Percentiles rank a stretch among this genome's conserved stretches.
Conservation (phyloP, 192 early-diverging fungal species). For the Backusella macrospora region DNA sequence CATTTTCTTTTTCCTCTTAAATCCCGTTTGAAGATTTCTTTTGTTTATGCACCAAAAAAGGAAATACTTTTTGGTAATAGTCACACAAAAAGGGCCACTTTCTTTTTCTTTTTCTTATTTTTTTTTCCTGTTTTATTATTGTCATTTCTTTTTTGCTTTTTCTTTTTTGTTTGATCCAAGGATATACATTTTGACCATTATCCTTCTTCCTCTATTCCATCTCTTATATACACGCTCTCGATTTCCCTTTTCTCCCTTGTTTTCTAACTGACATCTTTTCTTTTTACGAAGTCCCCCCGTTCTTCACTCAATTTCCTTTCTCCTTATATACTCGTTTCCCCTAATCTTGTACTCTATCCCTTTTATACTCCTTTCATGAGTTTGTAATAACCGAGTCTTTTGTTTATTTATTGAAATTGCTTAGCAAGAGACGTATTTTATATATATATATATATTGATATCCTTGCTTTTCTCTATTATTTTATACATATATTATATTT, state of each 20-base stretch:
- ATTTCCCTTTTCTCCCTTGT: background rate
- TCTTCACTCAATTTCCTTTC: background rate
- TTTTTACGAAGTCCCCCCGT: background rate
- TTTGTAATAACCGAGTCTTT: background rate
- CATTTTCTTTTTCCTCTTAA: background rate
- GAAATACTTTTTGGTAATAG: slow-evolving; percentile 2
- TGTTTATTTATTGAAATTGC: slow-evolving; percentile 5
- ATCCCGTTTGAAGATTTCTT: background rate
- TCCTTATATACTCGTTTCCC: slow-evolving; percentile 12
- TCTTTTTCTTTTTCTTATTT: slow-evolving; percentile 4
- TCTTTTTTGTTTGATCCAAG: background rate
- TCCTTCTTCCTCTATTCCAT: background rate
- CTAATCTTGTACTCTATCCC: slow-evolving; percentile 4
- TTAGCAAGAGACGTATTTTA: background rate
- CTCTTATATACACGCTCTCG: background rate
- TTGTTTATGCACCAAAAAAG: background rate
- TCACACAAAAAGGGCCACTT: slow-evolving; percentile 2
- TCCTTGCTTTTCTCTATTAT: too few species aligned
- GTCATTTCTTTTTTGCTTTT: background rate
- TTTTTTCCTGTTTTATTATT: slow-evolving; percentile 8
- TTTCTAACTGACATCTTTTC: background rate
- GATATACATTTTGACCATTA: background rate
- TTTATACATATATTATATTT: too few species aligned
- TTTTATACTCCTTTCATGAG: slow-evolving; percentile 7
- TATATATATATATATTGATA: too few species aligned